Base-by-base conservation (phyloP, 2,329 filamentous ascomycete species). In the Dissoconium aciculare region DNA sequence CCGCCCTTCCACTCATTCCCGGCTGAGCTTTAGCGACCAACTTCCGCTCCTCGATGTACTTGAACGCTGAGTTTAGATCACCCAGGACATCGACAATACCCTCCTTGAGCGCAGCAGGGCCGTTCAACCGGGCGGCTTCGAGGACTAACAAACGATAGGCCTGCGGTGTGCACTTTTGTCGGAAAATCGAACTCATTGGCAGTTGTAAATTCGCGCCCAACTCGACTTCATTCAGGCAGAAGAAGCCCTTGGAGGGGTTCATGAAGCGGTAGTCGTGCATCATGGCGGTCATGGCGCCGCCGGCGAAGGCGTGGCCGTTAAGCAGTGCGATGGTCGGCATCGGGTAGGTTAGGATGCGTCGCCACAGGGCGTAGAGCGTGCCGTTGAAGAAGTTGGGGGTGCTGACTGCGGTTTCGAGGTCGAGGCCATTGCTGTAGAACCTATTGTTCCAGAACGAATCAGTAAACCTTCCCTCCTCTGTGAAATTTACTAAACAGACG, bases 401-500 rank as follows among this genome's bases (percentile, higher is more conserved):
- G 16, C 57, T 54, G 17, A 63, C 47, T n/a, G 73, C 76, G 49
- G 79, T 69, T 23, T 71, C 64, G 10, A 85, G 67, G 52, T 89
- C 78, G n/a, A 89, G 66, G 0, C 81, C 81, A 56, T 87, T 87
- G 53, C 69, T 76, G 60, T 78, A 89, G 63, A 87, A 87, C 29
- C 17, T 31, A 12, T 4, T 8, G n/a, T 23, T n/a, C 8, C 19
- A n/a, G 19, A 23, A n/a, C n/a, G 10, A 26, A 8, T 26, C 19
- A 5, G n/a, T n/a, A n/a, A n/a, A n/a, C n/a, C n/a, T n/a, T n/a
- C n/a, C n/a, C n/a, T n/a, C n/a, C n/a, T n/a, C n/a, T n/a, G n/a
- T n/a, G n/a, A n/a, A n/a, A n/a, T n/a, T 24, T 16, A 8, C 10
- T 19, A 30, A n/a, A 15, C 78, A 87, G 62, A 85, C 19, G 19